Base-by-base conservation (phyloP, 2,329 filamentous ascomycete genomes). In the Clonostachys solani region DNA sequence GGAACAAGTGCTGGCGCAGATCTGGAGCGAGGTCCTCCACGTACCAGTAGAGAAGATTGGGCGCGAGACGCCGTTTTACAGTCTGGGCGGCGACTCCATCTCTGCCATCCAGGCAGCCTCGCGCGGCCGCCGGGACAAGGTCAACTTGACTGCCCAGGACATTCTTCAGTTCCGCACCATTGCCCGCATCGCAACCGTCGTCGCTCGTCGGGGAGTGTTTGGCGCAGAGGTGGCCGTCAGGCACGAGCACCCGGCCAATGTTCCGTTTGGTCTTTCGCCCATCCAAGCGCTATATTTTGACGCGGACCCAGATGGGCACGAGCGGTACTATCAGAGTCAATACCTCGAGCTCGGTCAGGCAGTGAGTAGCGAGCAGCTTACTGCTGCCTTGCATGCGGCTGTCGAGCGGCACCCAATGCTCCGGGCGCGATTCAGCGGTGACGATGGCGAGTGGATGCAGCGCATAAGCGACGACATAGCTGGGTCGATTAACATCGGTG, bases 81-180 rank as follows among this genome's bases (percentile, higher is more conserved):
- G 56, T n/a, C 54, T 71, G 2, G 69, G 70, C 2, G 70, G 70
- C 6, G 69, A 73, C 45, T 72, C 69, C 4, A 69, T 73, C 37
- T 60, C 58, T 0, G 67, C 69, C 3, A 73, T 73, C 62, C 59
- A 62, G 9, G 58, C 67, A 15, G 62, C 65, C 4, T 70, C 76
- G n/a, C 57, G 58, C 5, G 63, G 63, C 34, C 60, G 63, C 12
- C 55, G 59, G 10, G 56, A 57, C 4, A 57, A 55, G 1, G 47
- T 69, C 2, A 43, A 48, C 17, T 46, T 67, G 6, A 60, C 61
- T 0, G 63, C 69, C 17, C 54, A 55, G 5, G 57, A 67, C 15
- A 51, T 68, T 12, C 57, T 67, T 44, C 54, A 54, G 9, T 52
- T 54, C 37, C 59, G 57, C 34, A 62, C 60, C 0, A 56, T 68